phyloP scores from a whole-genome alignment of 2,329 filamentous ascomycete species.

The Penicillium corylophilum region DNA sequence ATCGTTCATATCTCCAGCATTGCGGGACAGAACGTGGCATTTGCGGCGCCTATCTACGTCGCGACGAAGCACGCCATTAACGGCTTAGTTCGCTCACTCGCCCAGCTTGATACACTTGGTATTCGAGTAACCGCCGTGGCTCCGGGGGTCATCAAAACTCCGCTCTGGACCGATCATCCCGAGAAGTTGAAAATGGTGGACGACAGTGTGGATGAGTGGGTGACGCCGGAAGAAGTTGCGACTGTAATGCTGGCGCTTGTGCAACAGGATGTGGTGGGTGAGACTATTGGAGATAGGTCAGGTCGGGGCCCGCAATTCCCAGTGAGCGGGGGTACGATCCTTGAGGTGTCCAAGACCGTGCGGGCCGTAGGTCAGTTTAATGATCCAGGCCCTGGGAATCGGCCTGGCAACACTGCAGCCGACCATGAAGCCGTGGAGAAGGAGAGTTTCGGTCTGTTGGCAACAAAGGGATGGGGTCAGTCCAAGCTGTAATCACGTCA shows the following conservation, averaged over 20 bases:
- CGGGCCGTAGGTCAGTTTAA: conserved; percentile 52
- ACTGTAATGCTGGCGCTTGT: conserved; percentile 58
- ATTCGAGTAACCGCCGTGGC: conserved; percentile 61
- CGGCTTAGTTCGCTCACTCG: conserved; percentile 52
- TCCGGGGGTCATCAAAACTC: conserved; percentile 61
- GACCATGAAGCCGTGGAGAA: conserved; percentile 42
- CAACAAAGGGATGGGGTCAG: conserved; percentile 51
- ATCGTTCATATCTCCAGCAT: conserved; percentile 52
- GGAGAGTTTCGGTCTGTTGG: conserved; percentile 53
- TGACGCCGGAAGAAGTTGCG: conserved; percentile 61
- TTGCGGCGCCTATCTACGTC: conserved; percentile 48
- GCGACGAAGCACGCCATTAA: conserved; percentile 52
- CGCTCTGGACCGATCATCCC: conserved; percentile 61
- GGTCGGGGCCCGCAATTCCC: conserved; percentile 31
- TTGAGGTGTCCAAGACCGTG: conserved; percentile 58
- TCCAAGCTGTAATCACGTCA: conserved; percentile 24
- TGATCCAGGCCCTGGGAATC: conserved; percentile 53
- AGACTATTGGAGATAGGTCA: conserved; percentile 34
- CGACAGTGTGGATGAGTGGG: conserved; percentile 53
- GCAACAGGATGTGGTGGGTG: conserved; percentile 47
- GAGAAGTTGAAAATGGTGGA: conserved; percentile 58
- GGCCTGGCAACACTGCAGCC: conserved; percentile 48
- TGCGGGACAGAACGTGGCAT: conserved; percentile 41
- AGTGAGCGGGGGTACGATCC: conserved; percentile 51
- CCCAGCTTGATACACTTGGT: conserved; percentile 48